A percentile compares a stretch with the other conserved stretches of the same genome.
Evolutionary conservation across 495 filamentous ascomycete genomes (phyloP).

Genomic region (Aspergillus sparsus): DNA sequence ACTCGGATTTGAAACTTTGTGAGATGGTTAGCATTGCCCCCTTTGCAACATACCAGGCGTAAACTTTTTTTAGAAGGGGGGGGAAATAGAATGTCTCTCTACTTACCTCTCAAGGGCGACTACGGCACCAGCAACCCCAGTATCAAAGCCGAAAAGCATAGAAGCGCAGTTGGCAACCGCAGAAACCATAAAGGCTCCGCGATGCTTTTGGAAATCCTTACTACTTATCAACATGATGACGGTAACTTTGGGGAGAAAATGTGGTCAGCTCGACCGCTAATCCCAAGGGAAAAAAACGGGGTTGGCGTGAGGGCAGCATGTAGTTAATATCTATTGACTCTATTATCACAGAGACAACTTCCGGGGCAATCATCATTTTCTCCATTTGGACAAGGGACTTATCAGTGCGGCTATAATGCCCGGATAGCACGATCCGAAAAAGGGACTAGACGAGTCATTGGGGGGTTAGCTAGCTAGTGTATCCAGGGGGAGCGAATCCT

Average conservation of each 20-base stretch:
- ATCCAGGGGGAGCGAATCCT: background rate
- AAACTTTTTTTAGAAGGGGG: background rate
- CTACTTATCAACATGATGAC: background rate
- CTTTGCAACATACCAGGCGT: too few species aligned
- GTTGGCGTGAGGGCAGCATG: background rate
- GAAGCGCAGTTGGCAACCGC: slow-evolving; percentile 3
- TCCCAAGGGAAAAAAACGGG: background rate
- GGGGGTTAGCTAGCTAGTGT: background rate
- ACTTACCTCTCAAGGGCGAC: slow-evolving; percentile 3
- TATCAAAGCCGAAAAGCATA: slow-evolving; percentile 7
- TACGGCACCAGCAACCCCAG: slow-evolving; percentile 8
- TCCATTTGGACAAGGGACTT: too few species aligned
- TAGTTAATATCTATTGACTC: background rate
- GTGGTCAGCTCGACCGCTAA: background rate
- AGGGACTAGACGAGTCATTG: background rate
- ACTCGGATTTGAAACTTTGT: slow-evolving; percentile 2
- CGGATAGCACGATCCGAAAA: slow-evolving; percentile 11
- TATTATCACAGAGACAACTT: too few species aligned
- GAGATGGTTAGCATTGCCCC: too few species aligned
- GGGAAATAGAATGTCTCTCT: background rate
- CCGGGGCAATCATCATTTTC: too few species aligned
- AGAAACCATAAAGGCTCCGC: slow-evolving; percentile 3
- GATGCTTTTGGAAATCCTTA: slow-evolving; percentile 2
- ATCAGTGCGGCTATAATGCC: background rate
- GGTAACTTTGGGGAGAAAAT: too few species aligned